Evolutionary conservation across 139 green algal species (phyloP).

Genomic region (Eudorina sp.): DNA sequence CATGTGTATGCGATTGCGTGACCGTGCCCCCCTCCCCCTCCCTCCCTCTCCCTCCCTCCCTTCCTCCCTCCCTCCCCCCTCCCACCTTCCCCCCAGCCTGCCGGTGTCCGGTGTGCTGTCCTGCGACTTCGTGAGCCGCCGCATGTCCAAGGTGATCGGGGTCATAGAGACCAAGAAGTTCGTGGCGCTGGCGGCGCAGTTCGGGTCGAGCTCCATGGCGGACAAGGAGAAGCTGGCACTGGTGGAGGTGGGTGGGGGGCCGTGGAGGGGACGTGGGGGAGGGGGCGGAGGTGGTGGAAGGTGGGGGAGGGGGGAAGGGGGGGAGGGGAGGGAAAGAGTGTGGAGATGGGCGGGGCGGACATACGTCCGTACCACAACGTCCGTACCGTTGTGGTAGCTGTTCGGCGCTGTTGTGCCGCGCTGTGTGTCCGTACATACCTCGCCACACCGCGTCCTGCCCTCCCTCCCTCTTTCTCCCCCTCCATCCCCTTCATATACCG

Average conservation of each 20-base stretch:
- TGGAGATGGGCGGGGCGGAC: too few species aligned
- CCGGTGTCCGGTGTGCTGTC: constrained; percentile 54
- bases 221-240: constrained; percentile 74
- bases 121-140: constrained; percentile 55
- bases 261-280: not conserved
- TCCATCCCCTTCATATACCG: too few species aligned
- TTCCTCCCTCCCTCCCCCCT: not conserved
- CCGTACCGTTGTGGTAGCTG: too few species aligned
- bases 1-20: too few species aligned
- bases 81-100: constrained; percentile 40
- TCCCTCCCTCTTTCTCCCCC: too few species aligned
- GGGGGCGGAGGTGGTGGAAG: not conserved
- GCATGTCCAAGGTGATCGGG: constrained; percentile 36
- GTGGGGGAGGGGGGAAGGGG: not conserved
- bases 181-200: constrained; percentile 62
- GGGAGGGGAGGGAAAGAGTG: not conserved
- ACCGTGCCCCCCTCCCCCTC: not conserved
- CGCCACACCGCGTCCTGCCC: too few species aligned
- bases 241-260: constrained; percentile 56
- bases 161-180: constrained; percentile 59
- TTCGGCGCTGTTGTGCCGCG: too few species aligned
- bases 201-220: constrained; percentile 53
- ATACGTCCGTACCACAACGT: too few species aligned
- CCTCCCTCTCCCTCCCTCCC: not conserved
- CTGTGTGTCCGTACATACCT: too few species aligned